Evolutionary conservation across 108 stramenopile species (phyloP), one percentile per base, ranked within the genome.

Genomic region (Aureococcus anophagefferens): DNA sequence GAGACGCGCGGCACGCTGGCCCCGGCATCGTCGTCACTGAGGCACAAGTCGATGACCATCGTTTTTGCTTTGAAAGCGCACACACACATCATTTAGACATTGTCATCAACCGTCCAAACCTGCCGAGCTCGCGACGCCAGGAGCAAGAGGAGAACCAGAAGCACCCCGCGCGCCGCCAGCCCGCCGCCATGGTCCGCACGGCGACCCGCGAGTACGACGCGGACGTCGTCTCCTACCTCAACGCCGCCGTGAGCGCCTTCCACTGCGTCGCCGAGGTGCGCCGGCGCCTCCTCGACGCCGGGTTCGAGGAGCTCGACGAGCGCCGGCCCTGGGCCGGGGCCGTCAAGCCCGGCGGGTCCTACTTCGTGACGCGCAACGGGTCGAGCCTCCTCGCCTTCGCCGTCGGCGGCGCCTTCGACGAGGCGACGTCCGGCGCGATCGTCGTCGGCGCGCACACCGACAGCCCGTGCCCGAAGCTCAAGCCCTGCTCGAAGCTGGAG

Each of bases 381-480:
- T 66, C 66, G 16, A 33, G 77, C 33, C 67, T 82, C 21, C 74
- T 79, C n/a, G 81, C 81, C 30, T 82, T 82, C 46, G 37, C 75
- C 16, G 64, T 82, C 30, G 81, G 81, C 0, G 64, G 64, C 17
- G 0, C 45, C 15, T 82, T 30, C 45, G 35, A 63, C 9, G 62
- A 65, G 16, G 35, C 32, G 37, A 64, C 62, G 14, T 30, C 31
- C 9, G 29, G 68, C 7, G 67, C 44, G 9, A 71, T 46, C 9
- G 35, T 79, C 30, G 17, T 73, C 3, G 77, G 78, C 32, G 81
- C 78, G 13, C 81, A 82, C 73, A 82, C 81, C 9, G 81, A 82
- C 67, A 66, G 63, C 33, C 81, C 81, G 9, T 69, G 68, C 17
- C 40, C 79, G n/a, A 72, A 73, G 36, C 35, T 82, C 28, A 82